Conservation (phyloP, 192 early-diverging fungal genomes). For the Coemansia sp. region DNA sequence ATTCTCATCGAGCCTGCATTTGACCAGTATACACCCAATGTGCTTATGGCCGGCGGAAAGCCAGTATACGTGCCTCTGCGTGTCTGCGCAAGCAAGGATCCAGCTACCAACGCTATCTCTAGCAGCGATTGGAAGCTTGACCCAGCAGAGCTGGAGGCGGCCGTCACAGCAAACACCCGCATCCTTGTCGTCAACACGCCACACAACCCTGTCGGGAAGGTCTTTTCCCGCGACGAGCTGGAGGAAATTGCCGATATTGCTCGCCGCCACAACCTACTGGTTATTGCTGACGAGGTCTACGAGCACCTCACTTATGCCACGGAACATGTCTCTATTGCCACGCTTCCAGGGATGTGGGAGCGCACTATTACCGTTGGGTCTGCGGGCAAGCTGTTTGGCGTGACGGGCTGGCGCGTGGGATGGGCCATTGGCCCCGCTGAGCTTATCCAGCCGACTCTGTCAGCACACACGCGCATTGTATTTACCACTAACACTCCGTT, state of each 20-base stretch:
- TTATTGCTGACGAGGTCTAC: constrained; percentile 93
- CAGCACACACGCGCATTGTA: constrained; percentile 87
- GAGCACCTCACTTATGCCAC: constrained; percentile 87
- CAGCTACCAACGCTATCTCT: constrained; percentile 55
- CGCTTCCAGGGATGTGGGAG: constrained; percentile 84
- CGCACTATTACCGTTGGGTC: constrained; percentile 92
- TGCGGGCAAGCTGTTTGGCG: constrained; percentile 92
- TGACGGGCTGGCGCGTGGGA: constrained; percentile 96
- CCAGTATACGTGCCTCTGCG: constrained; percentile 85
- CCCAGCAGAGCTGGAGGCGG: constrained; percentile 70
- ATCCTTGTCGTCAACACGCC: constrained; percentile 94
- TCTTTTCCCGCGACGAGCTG: constrained; percentile 74
- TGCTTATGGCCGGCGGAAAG: constrained; percentile 82
- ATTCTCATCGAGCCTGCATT: constrained; percentile 96
- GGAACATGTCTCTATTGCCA: constrained; percentile 73
- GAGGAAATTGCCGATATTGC: constrained; percentile 74
- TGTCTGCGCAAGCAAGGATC: constrained; percentile 49
- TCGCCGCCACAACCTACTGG: constrained; percentile 76
- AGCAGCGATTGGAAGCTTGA: constrained; percentile 88
- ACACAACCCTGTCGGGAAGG: constrained; percentile 91
- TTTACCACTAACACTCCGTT: constrained; percentile 89
- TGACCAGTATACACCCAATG: constrained; percentile 88
- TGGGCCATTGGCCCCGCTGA: constrained; percentile 81
- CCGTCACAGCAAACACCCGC: constrained; percentile 75
- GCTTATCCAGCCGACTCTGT: constrained; percentile 69